These are phyloP conservation scores for Ceratopteris richardii DNA, from an alignment of 75 land plant species.

Conservation along the genomic window DNA sequence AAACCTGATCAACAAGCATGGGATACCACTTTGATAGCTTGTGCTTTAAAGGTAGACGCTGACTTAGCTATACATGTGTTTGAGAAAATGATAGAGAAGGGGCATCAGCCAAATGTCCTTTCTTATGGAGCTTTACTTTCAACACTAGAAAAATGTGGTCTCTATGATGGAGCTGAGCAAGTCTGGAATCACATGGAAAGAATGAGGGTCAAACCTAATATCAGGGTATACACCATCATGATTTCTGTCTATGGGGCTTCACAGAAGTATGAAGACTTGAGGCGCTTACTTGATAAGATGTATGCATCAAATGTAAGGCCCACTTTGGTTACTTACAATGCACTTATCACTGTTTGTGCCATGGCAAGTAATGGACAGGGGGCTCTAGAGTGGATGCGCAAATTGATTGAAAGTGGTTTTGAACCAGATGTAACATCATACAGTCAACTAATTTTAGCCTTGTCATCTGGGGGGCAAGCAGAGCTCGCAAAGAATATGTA, in stretches of 20 bases:
- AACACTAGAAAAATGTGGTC: conserved; percentile 64
- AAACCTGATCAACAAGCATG: conserved; percentile 60
- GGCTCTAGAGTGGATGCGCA: conserved; percentile 68
- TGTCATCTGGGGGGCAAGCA: no score
- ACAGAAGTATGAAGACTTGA: conserved; percentile 43
- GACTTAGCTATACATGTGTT: conserved; percentile 58
- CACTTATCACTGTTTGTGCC: conserved; percentile 62
- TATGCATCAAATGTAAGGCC: conserved; percentile 27
- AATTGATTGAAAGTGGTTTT: no score
- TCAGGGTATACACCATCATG: conserved; percentile 73
- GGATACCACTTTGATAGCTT: conserved; percentile 72
- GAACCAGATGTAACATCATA: no score
- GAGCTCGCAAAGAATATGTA: no score
- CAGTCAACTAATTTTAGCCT: no score
- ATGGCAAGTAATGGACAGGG: conserved; percentile 36
- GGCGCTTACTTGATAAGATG: conserved; percentile 49
- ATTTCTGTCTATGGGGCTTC: conserved; percentile 49
- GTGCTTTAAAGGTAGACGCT: conserved; percentile 57
- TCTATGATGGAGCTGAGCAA: conserved; percentile 41
- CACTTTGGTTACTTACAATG: conserved; percentile 71
- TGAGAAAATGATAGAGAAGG: conserved; percentile 57
- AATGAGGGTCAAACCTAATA: conserved; percentile 59
- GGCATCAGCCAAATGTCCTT: conserved; percentile 57
- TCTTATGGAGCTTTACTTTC: conserved; percentile 75
- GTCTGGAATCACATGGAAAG: conserved; percentile 77